Evolutionary conservation across 1,139 yeast species (phyloP).

Genomic region (Protomyces macrosporus): DNA sequence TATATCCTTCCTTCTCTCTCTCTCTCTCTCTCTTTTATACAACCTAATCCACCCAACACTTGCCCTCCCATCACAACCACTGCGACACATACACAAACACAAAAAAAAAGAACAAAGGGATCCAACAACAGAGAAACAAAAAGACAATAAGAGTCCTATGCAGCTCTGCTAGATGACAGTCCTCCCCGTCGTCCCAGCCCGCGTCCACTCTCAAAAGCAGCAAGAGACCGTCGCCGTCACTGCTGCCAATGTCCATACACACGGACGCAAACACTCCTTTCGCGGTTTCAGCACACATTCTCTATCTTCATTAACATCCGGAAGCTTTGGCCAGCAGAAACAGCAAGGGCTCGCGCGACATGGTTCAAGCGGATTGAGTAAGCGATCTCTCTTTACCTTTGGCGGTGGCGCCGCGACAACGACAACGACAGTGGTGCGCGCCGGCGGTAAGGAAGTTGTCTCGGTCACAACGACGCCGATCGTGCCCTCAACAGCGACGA

Average conservation of each 20-base stretch:
- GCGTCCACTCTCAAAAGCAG: background rate
- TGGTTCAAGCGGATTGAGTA: background rate
- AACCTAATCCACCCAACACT: too few relatives aligned
- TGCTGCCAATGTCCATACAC: background rate
- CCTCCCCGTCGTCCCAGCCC: background rate
- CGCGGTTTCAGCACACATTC: slow-evolving; percentile 20
- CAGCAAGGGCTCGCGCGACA: background rate
- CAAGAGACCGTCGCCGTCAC: background rate
- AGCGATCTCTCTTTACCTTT: background rate
- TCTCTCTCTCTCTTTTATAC: too few relatives aligned
- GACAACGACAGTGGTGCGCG: slow-evolving; percentile 1
- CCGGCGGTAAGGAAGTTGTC: background rate
- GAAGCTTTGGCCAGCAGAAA: background rate
- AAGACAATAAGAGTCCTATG: background rate
- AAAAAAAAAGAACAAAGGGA: background rate
- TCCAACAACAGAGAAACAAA: too few relatives aligned
- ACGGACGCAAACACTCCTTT: slow-evolving; percentile 21
- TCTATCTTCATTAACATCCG: background rate
- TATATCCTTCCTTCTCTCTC: too few relatives aligned
- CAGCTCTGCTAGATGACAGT: background rate
- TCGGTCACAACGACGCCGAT: background rate
- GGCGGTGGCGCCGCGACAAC: background rate
- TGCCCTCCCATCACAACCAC: too few relatives aligned
- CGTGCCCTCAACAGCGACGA: background rate
- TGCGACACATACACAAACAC: background rate